Evolutionary conservation across 108 stramenopile species (phyloP).

Genomic region (Cyclotella sp.): DNA sequence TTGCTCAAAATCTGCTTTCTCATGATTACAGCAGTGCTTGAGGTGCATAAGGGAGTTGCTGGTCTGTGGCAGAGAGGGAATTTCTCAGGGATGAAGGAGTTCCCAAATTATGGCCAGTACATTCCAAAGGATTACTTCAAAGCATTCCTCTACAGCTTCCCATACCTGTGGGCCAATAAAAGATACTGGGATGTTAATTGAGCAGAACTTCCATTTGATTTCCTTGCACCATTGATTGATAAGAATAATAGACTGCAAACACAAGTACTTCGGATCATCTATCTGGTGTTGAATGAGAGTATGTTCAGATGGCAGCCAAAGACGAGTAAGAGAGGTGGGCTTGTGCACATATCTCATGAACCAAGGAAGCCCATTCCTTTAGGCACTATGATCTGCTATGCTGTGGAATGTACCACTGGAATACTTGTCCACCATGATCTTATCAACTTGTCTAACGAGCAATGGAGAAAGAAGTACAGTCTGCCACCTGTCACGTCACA

Average conservation of each 20-base stretch:
- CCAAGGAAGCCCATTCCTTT: slow-evolving; percentile 25
- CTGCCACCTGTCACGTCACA: background rate
- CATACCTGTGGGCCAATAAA: slow-evolving; percentile 26
- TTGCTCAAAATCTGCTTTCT: slow-evolving; percentile 29
- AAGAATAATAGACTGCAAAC: slow-evolving; percentile 12
- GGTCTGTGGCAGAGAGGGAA: slow-evolving; percentile 21
- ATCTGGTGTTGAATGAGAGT: slow-evolving; percentile 25
- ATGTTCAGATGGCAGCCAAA: slow-evolving; percentile 24
- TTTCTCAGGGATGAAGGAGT: slow-evolving; percentile 15
- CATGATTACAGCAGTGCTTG: slow-evolving; percentile 6
- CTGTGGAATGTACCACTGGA: slow-evolving; percentile 13
- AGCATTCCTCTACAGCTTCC: slow-evolving; percentile 20
- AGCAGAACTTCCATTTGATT: slow-evolving; percentile 19
- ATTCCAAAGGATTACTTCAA: slow-evolving; percentile 22
- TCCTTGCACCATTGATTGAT: slow-evolving; percentile 18
- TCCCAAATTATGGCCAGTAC: slow-evolving; percentile 22
- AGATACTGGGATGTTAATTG: slow-evolving; percentile 8
- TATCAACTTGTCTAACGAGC: background rate
- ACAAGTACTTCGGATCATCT: background rate
- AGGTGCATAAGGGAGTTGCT: slow-evolving; percentile 9
- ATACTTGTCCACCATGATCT: slow-evolving; percentile 14
- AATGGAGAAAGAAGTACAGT: slow-evolving; percentile 3
- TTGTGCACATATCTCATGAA: slow-evolving; percentile 14
- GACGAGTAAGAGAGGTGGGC: slow-evolving; percentile 21
- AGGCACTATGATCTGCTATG: slow-evolving; percentile 26